A percentile compares a stretch with the other conserved stretches of the same genome.
Evolutionary conservation across 2,329 filamentous ascomycete genomes (phyloP).

Genomic region (Graphilbum ipis-grandicollis): DNA sequence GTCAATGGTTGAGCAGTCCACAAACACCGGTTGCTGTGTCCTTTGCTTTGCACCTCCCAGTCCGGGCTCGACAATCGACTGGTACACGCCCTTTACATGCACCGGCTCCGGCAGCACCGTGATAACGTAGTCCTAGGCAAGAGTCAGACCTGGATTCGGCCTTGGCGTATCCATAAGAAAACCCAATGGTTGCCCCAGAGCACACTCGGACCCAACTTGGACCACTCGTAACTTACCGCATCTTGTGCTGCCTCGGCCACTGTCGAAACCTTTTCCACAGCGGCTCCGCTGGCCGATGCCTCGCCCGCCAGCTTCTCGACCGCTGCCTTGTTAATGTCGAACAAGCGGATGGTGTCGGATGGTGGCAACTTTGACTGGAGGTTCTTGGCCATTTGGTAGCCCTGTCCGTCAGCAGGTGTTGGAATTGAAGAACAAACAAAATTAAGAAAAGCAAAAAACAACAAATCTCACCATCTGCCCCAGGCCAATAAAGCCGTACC

Average conservation of each 20-base stretch:
- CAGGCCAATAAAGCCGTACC: slow-evolving; percentile 41
- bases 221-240: slow-evolving; percentile 46
- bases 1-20: slow-evolving; percentile 95
- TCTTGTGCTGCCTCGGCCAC: slow-evolving; percentile 31
- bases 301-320: slow-evolving; percentile 28
- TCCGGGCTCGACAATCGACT: slow-evolving; percentile 48
- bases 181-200: slow-evolving; percentile 20
- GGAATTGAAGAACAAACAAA: neutral
- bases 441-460: neutral
- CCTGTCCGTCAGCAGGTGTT: slow-evolving; percentile 18
- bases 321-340: slow-evolving; percentile 36
- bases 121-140: slow-evolving; percentile 58
- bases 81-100: slow-evolving; percentile 73
- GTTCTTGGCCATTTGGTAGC: slow-evolving; percentile 46
- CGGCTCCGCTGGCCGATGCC: slow-evolving; percentile 26
- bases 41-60: slow-evolving; percentile 31
- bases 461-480: slow-evolving; percentile 37
- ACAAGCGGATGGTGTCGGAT: slow-evolving; percentile 32
- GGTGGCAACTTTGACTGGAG: slow-evolving; percentile 37
- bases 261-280: slow-evolving; percentile 24
- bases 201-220: slow-evolving; percentile 48
- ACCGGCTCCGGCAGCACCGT: slow-evolving; percentile 79
- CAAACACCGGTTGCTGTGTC: slow-evolving; percentile 49
- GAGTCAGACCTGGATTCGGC: slow-evolving; percentile 40
- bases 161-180: slow-evolving; percentile 36